These are phyloP conservation scores for Trichoderma hamatum DNA, from an alignment of 2,329 filamentous ascomycete species.

Conservation along the genomic window DNA sequence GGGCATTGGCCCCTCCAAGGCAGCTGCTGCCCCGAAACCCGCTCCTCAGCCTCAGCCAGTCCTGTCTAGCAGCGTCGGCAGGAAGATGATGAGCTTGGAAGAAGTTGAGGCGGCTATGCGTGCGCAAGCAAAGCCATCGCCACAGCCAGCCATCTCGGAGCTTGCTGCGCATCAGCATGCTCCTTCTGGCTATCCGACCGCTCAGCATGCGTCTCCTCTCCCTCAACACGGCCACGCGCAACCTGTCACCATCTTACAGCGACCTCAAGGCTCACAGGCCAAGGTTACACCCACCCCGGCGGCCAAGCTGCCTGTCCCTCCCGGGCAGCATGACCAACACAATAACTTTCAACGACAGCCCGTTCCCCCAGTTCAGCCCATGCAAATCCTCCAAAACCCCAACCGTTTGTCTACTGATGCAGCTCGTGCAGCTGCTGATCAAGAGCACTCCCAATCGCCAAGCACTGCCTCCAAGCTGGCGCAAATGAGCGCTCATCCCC, in stretches of 20 bases:
- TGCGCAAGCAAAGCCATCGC: conserved; percentile 61
- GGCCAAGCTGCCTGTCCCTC: conserved; percentile 33
- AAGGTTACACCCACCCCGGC: conserved; percentile 43
- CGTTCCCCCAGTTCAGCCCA: conserved; percentile 57
- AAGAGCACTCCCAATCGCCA: conserved; percentile 51
- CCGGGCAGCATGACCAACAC: conserved; percentile 32
- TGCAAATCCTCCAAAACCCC: conserved; percentile 79
- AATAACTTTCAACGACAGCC: conserved; percentile 42
- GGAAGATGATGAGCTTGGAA: conserved; percentile 92
- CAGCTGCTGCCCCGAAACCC: conserved; percentile 29
- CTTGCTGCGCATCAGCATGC: conserved; percentile 37
- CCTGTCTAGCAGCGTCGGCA: conserved; percentile 43
- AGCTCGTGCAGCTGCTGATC: conserved; percentile 41
- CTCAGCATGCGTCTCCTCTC: conserved; percentile 30
- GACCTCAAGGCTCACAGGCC: conserved; percentile 50
- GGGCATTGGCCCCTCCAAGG: conserved; percentile 68
- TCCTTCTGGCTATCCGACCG: conserved; percentile 32
- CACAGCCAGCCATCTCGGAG: conserved; percentile 43
- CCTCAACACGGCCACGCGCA: conserved; percentile 47
- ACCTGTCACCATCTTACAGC: conserved; percentile 59
- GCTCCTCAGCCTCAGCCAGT: conserved; percentile 27
- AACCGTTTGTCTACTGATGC: conserved; percentile 62
- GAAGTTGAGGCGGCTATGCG: conserved; percentile 96
- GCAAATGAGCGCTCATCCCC: conserved; percentile 42
- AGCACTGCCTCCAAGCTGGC: conserved; percentile 50